A percentile compares a stretch with the other conserved stretches of the same genome.
phyloP scores from a whole-genome alignment of 768 basidiomycete species.

The Clitopilus hobsonii region DNA sequence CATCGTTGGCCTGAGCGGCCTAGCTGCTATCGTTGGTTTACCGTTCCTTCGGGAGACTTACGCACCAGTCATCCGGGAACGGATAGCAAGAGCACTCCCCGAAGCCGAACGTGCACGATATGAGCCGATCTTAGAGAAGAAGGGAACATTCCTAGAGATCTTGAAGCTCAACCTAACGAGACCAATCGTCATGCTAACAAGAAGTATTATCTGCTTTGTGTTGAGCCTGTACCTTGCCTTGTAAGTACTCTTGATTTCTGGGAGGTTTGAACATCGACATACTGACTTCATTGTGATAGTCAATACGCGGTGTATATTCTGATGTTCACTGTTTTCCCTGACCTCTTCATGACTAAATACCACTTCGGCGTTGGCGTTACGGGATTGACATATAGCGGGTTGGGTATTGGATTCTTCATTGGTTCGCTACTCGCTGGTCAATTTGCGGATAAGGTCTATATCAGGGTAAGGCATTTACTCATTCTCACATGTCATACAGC shows the following conservation, averaged over 20 bases:
- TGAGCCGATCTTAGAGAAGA: constrained; percentile 17
- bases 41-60: constrained; percentile 57
- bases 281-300: not conserved
- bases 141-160: constrained; percentile 26
- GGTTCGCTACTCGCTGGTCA: constrained; percentile 42
- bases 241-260: constrained; percentile 30
- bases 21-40: constrained; percentile 35
- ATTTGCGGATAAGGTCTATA: constrained; percentile 41
- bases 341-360: constrained; percentile 43
- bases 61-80: constrained; percentile 44
- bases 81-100: not conserved
- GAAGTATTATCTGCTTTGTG: constrained; percentile 60
- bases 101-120: constrained; percentile 18
- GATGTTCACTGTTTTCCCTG: constrained; percentile 57
- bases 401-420: constrained; percentile 47
- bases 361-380: constrained; percentile 44
- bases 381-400: constrained; percentile 48
- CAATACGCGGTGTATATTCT: constrained; percentile 53
- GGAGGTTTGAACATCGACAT: not conserved
- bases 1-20: constrained; percentile 30
- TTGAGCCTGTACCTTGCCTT: constrained; percentile 64
- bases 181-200: constrained; percentile 47
- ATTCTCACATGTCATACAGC: too few relatives aligned
- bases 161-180: constrained; percentile 54
- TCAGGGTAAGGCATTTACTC: too few relatives aligned